Evolutionary conservation across 2,329 filamentous ascomycete species (phyloP).

Genomic region (Phyllachora maydis): DNA sequence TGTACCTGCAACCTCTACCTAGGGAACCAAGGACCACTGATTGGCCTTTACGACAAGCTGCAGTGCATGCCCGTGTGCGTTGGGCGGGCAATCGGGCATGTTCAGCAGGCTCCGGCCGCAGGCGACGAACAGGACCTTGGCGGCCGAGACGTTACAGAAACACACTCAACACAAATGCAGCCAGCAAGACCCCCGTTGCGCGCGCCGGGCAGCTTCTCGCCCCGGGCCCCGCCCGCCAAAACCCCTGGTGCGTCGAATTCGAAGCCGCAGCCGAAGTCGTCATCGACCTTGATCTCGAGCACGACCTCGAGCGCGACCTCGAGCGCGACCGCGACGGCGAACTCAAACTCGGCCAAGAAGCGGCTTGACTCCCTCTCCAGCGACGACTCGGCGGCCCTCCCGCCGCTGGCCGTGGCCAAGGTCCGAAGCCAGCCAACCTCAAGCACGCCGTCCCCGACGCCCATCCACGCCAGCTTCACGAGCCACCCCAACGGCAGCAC

Average conservation of each 20-base stretch:
- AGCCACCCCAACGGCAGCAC: conserved; percentile 24
- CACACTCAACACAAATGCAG: conserved; percentile 21
- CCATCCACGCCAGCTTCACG: conserved; percentile 26
- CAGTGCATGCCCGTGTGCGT: neutral
- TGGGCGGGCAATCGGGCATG: neutral
- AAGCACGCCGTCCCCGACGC: conserved; percentile 14
- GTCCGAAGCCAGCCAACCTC: conserved; percentile 14
- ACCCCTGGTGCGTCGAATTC: conserved; percentile 13
- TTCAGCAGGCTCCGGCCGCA: too few species aligned
- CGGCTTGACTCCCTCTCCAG: conserved; percentile 23
- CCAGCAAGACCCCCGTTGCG: conserved; percentile 23
- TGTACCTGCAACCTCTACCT: too few species aligned
- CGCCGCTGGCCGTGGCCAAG: conserved; percentile 22
- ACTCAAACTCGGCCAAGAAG: too few species aligned
- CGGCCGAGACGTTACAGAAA: conserved; percentile 3
- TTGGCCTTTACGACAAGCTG: too few species aligned
- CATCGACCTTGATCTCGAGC: too few species aligned
- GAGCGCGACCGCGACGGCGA: too few species aligned
- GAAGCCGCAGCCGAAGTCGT: too few species aligned
- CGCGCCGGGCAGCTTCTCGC: conserved; percentile 34
- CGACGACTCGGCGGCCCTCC: conserved; percentile 17
- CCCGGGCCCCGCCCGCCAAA: conserved; percentile 20
- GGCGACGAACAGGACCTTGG: too few species aligned
- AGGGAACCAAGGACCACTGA: too few species aligned
- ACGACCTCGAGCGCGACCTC: conserved; percentile 14